Evolutionary conservation across 2,329 filamentous ascomycete genomes (phyloP).

Genomic region (Penicillium nordicum): DNA sequence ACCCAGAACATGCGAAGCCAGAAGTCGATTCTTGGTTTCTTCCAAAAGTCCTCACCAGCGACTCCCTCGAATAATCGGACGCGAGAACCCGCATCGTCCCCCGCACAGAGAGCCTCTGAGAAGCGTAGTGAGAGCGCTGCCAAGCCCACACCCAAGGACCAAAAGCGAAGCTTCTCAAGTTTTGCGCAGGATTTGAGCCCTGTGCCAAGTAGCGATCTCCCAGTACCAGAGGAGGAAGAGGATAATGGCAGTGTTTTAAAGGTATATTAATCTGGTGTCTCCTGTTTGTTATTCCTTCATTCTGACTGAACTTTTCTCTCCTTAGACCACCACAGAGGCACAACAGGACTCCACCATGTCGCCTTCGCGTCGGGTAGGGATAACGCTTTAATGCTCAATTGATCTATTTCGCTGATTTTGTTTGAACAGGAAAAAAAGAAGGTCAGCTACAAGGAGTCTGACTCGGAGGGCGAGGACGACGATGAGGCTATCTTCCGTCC

Average conservation of each 20-base stretch:
- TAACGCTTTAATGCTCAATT: not conserved
- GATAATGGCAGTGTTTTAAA: conserved; percentile 34
- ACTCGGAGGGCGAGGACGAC: conserved; percentile 65
- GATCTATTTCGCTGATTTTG: not conserved
- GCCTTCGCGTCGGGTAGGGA: conserved; percentile 71
- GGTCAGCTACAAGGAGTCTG: conserved; percentile 77
- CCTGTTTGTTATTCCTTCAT: not conserved
- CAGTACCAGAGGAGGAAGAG: conserved; percentile 65
- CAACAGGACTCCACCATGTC: conserved; percentile 56
- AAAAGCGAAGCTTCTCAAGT: conserved; percentile 41
- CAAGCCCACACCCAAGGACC: conserved; percentile 45
- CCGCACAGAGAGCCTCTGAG: conserved; percentile 34
- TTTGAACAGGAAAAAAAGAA: conserved; percentile 54
- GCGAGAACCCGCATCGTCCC: conserved; percentile 37
- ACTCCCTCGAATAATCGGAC: conserved; percentile 34
- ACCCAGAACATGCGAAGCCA: conserved; percentile 57
- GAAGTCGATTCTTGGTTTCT: conserved; percentile 75
- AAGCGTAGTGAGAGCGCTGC: conserved; percentile 25
- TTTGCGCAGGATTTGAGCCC: conserved; percentile 60
- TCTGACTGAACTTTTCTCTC: conserved; percentile 8
- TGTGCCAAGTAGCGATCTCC: conserved; percentile 73
- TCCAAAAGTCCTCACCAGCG: conserved; percentile 58
- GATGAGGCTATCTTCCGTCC: conserved; percentile 68
- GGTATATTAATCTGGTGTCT: conserved; percentile 25
- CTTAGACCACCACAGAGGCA: conserved; percentile 45